Evolutionary conservation across 2,329 filamentous ascomycete genomes (phyloP), one percentile per base, ranked within the genome.

Genomic region (Penicillium sp.): DNA sequence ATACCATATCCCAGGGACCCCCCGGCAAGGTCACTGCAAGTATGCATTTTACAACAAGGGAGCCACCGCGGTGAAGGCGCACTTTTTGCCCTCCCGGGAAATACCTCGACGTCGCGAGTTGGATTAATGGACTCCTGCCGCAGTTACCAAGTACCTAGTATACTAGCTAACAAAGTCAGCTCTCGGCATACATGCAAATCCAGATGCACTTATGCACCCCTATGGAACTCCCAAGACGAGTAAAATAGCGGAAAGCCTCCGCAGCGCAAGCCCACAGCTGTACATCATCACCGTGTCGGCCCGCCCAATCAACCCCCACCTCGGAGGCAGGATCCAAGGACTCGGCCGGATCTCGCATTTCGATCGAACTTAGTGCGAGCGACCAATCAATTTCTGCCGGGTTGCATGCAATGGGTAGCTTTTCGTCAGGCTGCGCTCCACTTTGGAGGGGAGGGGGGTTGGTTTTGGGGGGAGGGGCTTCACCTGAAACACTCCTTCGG

Each of bases 401-500:
- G 22, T 52, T 40, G 51, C 51, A 16, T 14, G 35, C 19, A 33
- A 37, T 22, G 7, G 30, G 19, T 22, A 22, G 19, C 19, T 52
- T 52, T 38, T 64, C 57, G 61, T 66, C 64, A 62, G 58, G 52
- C 55, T 28, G 37, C 4, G 46, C 58, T 66, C 65, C 65, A 67
- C 65, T 59, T 46, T 6, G 43, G 22, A 5, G 16, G 6, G 6
- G 38, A 3, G 42, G 19, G 19, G 1, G 6, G 19, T 2, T 28
- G 25, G 13, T 16, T 28, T 43, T 22, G 19, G 40, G 10, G 40
- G 19, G 40, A 43, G 40, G 43, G 37, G 14, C 26, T 38, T 37
- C 51, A 61, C 51, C 57, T 68, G 65, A 68, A 66, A 67, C 64
- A 66, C 58, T 54, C 59, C 52, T 53, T 55, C 45, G 43, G 54